A percentile compares a stretch with the other conserved stretches of the same genome.
Evolutionary conservation across 306 rosid species (phyloP).

Genomic region (cucumber (Cucumis sativus)): DNA sequence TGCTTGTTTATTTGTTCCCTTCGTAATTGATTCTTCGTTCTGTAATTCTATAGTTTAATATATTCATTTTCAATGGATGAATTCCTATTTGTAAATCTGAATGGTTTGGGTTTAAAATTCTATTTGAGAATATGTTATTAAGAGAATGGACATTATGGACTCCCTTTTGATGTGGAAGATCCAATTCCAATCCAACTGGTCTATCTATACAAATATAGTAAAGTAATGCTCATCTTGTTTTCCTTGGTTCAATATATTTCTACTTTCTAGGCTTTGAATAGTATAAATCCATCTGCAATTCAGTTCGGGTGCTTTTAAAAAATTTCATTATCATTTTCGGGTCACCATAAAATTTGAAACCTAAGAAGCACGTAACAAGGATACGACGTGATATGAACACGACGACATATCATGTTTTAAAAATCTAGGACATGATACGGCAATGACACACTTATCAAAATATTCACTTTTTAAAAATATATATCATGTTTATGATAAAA

Average conservation of each 20-base stretch:
- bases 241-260: neutral
- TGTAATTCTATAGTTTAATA: neutral
- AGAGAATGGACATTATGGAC: neutral
- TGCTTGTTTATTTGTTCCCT: neutral
- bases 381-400: no score
- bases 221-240: neutral
- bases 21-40: neutral
- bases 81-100: neutral
- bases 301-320: neutral
- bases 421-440: no score
- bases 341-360: neutral
- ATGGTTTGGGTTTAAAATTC: neutral
- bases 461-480: no score
- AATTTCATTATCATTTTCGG: neutral
- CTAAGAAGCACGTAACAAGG: no score
- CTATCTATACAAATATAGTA: neutral
- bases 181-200: neutral
- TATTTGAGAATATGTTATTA: neutral
- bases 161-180: neutral
- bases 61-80: neutral
- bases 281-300: neutral
- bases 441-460: no score
- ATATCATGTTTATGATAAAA: no score
- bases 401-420: no score
- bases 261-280: neutral